Base-by-base conservation (phyloP, 441 rosid genomes). In the Gossypium aridum region DNA sequence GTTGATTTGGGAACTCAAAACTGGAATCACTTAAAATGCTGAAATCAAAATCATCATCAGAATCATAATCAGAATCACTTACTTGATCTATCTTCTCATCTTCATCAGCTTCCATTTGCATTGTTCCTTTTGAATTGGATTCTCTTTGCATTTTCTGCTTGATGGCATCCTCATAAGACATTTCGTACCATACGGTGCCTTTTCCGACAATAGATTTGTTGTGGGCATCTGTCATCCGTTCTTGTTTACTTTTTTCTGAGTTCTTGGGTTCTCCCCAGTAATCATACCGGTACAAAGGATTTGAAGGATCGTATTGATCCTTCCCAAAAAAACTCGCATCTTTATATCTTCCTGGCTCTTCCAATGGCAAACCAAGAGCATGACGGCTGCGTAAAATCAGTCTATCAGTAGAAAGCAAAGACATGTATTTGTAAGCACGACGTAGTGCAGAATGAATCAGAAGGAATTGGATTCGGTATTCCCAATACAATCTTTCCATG, bases 211-310 rank as follows among this genome's bases (percentile, higher is more conserved):
- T 86, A 7, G 91, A 84, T 83, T 90, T 92, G 83, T 93, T 92
- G 85, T 92, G 96, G 55, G 90, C 88, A 77, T 89, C 97, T 54
- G 79, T 84, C 89, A 87, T 84, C 78, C 97, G 83, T 75, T 87
- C 84, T 81, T 89, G 90, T 83, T 86, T 86, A 67, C 97, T 93
- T 83, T 90, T 93, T 79, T 92, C 96, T 7, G 97, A 92, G 89
- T 85, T 90, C 89, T 89, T 87, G 6, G 98, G 98, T 74, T 93
- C 99, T 55, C 98, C 98, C 97, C 97, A 96, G 80, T 92, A 96
- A 79, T 96, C 98, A 23, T 93, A 92, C 13, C 92, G 85, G 59
- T 86, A 93, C 23, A 96, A 65, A n/a, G 99, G 88, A 79, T 89
- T 89, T 4, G 89, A 81, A 3, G 98, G 97, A 83, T 96, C 96